Evolutionary conservation across 2,329 filamentous ascomycete species (phyloP), one percentile per base, ranked within the genome.

Genomic region (Trichoderma simmonsii): DNA sequence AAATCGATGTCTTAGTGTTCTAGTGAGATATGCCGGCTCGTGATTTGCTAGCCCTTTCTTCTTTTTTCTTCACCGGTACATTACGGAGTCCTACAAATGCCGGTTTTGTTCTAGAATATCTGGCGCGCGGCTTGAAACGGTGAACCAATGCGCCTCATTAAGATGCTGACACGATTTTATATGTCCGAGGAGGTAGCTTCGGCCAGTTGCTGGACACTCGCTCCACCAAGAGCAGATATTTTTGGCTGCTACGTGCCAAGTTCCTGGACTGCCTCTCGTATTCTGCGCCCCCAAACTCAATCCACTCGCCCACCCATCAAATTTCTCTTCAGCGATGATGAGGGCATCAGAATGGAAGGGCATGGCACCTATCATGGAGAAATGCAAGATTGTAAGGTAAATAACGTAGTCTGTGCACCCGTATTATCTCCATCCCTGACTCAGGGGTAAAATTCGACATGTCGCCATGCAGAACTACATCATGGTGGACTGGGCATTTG

Each of bases 111-210:
- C 62, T 54, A 65, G 62, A 65, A 65, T 54, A 24, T 34, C 43
- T 43, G 48, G 48, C 26, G 7, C 15, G 24, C 51, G 34, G 48
- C 51, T 39, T 18, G 32, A 21, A 32, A 39, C 34, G 51, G 32
- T 14, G 32, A 8, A 43, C 18, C n/a, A 36, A 24, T 39, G 43
- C 32, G 32, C 48, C 34, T 48, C 24, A 62, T 54, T 56, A 63
- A 63, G 36, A 36, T 70, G 67, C 67, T 60, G 30, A 70, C 67
- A 63, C 32, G 43, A 70, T 24, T 34, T 34, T 32, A 60, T 43
- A 69, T 59, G 54, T 30, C 54, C 36, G 36, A 69, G 36, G 21
- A 48, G 28, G 21, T 54, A 24, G 21, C 30, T 56, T 21, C 39
- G 48, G 43, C 8, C 28, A 61, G 18, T 24, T 48, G 18, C 43